Conservation (phyloP, 2,329 filamentous ascomycete species). For the Nemania sp. region DNA sequence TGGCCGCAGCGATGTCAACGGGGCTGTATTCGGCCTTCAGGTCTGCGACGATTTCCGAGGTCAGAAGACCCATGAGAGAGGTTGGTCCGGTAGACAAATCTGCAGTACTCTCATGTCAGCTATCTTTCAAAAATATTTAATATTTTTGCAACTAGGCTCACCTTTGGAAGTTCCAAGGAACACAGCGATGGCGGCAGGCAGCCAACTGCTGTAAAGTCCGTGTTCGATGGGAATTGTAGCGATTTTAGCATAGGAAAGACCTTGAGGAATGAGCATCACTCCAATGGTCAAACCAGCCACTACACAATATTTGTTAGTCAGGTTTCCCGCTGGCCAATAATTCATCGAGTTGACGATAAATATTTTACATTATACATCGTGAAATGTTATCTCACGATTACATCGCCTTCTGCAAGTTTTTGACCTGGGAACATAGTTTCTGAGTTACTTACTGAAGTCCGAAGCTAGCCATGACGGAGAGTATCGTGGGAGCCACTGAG, state of each 20-base stretch:
- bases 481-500: conserved; percentile 67
- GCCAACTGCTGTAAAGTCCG: conserved; percentile 63
- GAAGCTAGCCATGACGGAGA: conserved; percentile 63
- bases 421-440: background rate
- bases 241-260: conserved; percentile 65
- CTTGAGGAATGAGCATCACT: conserved; percentile 64
- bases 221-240: conserved; percentile 65
- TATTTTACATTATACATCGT: background rate
- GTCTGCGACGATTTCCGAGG: conserved; percentile 61
- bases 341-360: background rate
- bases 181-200: conserved; percentile 60
- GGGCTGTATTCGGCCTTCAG: conserved; percentile 57
- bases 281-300: conserved; percentile 65
- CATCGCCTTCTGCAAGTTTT: background rate
- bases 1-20: conserved; percentile 61
- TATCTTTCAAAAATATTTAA: conserved; percentile 36
- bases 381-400: background rate
- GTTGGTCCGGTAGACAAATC: conserved; percentile 68
- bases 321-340: background rate
- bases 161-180: conserved; percentile 67
- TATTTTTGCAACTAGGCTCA: conserved; percentile 29
- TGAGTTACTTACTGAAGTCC: conserved; percentile 49
- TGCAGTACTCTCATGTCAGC: conserved; percentile 33
- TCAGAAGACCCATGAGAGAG: conserved; percentile 66
- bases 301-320: conserved; percentile 14